These are phyloP conservation scores for Atractiella rhizophila DNA, from an alignment of 768 basidiomycete genomes.

Conservation along the genomic window DNA sequence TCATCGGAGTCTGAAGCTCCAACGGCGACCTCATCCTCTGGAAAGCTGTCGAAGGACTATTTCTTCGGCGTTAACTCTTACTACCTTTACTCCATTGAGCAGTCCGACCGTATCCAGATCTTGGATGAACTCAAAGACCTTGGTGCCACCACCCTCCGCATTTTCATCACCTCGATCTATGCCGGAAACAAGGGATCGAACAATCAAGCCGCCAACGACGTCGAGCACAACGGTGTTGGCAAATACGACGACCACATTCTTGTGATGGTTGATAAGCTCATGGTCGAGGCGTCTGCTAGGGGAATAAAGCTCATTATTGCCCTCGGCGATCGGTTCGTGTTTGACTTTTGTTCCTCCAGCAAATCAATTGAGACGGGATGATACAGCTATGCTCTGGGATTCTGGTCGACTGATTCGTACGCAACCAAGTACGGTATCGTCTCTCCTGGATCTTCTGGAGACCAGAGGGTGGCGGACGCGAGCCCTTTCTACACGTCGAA, in stretches of 20 bases:
- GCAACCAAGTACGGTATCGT: slow-evolving; percentile 15
- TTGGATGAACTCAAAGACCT: slow-evolving; percentile 16
- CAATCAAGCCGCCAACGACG: slow-evolving; percentile 5
- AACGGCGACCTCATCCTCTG: no score
- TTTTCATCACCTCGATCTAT: slow-evolving; percentile 13
- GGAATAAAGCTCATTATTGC: slow-evolving; percentile 18
- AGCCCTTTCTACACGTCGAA: slow-evolving; percentile 13
- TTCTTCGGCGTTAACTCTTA: slow-evolving; percentile 16
- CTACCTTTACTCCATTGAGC: slow-evolving; percentile 13
- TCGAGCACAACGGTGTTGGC: slow-evolving; percentile 14
- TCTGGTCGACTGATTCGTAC: slow-evolving; percentile 18
- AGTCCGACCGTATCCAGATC: slow-evolving; percentile 9
- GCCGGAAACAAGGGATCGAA: slow-evolving; percentile 14
- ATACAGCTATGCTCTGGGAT: slow-evolving; percentile 18
- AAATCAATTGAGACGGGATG: no score
- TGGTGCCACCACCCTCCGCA: slow-evolving; percentile 15
- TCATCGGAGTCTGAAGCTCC: no score
- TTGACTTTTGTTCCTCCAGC: no score
- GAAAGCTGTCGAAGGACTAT: neutral
- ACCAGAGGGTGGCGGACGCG: slow-evolving; percentile 14
- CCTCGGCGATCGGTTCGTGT: slow-evolving; percentile 17
- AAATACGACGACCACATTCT: slow-evolving; percentile 19
- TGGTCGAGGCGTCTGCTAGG: slow-evolving; percentile 13
- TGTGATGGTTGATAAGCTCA: slow-evolving; percentile 17
- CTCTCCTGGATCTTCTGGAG: slow-evolving; percentile 5